Base-by-base conservation (phyloP, 257 asterid species). In the Verbena officinalis region DNA sequence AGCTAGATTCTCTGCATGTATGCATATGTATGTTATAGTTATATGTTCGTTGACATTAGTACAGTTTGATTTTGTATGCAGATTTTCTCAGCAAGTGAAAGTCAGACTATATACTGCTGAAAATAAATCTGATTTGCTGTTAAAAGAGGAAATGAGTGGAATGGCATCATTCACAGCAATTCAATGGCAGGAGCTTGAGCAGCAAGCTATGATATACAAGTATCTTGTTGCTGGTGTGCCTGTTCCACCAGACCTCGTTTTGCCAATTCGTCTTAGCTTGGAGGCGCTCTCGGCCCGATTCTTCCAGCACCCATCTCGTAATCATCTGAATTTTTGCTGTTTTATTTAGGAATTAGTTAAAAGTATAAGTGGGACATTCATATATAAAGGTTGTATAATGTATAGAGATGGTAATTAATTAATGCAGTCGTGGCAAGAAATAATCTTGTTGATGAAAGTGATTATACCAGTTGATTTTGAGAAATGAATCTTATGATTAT, bases 131-230 rank as follows among this genome's bases (percentile, higher is more conserved):
- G 55, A 30, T 38, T 52, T 9, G 7, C 7, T 33, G 61, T 49
- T 72, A 43, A 64, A 54, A 55, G n/a, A 21, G 40, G 59, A 73
- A 64, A 87, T 84, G 95, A 84, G 90, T 71, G 89, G 89, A 63
- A 52, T 83, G 45, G 72, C 79, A 20, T 77, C 86, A 8, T 89
- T 92, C 62, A 92, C 97, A 16, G 93, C 98, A 20, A 84, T 83
- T 70, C 97, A 92, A 69, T 85, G 98, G 97, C 98, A 92, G 81
- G 98, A 92, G 78, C 88, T 92, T 83, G 95, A 89, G 73, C 97
- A 85, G 62, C 98, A 92, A 81, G 97, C 98, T 46, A 92, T 89
- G 97, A 84, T 92, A 58, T 92, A 92, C 58, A 92, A 92, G 83
- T 92, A 92, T 73, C 79, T 92, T 39, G 78, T 82, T 48, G 97